Base-by-base conservation (phyloP, 306 rosid species). In the Prunus padus region DNA sequence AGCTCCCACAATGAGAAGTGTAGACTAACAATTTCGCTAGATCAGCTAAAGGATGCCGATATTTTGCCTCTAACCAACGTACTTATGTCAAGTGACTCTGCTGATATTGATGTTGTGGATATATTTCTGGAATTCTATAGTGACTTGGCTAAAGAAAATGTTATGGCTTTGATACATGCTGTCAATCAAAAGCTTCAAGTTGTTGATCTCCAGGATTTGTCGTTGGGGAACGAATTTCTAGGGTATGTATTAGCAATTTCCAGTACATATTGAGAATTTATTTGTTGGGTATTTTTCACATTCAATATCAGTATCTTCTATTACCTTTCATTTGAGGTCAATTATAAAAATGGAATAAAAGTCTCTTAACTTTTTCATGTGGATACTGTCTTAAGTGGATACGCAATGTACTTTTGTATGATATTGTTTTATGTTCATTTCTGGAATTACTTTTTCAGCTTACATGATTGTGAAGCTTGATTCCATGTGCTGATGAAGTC, bases 141-240 rank as follows among this genome's bases (percentile, higher is more conserved):
- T 81, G 84, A 47, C 77, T 71, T 87, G 76, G 84, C 69, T 51
- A 90, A 81, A 76, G 90, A 86, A 73, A 69, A 54, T 83, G 85
- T 88, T 79, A 70, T 84, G 73, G 81, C 86, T 52, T 80, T 91
- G 87, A 86, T 89, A 84, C 85, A 77, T 73, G 89, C 87, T 66
- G 59, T 91, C 33, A 80, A 81, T 72, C 85, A 65, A 77, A 91
- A 91, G 88, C 94, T 91, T 82, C 97, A 86, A 74, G 85, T 78
- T 78, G 88, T 91, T 19, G 85, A 89, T 83, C 88, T 89, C 66
- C 89, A 65, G 44, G 90, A 87, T 82, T 65, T 83, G 71, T 83
- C 90, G 33, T 65, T 78, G 75, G 89, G 84, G 77, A 87, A 84
- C 44, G 87, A 89, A 77, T 84, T 86, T 88, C 64, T 86, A 78